Evolutionary conservation across 2,329 filamentous ascomycete species (phyloP).

Genomic region (Shiraia bambusicola): DNA sequence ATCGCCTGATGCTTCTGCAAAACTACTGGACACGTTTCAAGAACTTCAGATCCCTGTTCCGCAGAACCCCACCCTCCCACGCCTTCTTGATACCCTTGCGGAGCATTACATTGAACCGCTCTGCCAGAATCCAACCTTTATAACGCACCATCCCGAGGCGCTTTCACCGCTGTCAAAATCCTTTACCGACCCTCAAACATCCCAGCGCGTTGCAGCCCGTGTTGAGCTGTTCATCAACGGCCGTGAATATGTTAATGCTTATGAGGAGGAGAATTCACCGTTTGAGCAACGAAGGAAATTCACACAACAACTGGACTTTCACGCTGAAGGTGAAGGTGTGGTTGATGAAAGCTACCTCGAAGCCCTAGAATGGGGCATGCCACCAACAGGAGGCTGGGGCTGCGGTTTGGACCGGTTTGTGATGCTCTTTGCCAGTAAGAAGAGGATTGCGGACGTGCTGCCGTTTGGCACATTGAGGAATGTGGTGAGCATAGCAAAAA

Average conservation of each 20-base stretch:
- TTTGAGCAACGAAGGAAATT: slow-evolving; percentile 85
- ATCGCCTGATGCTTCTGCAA: slow-evolving; percentile 56
- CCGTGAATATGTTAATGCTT: slow-evolving; percentile 89
- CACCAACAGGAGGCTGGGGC: slow-evolving; percentile 97
- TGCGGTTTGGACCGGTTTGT: slow-evolving; percentile 87
- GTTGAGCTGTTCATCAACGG: slow-evolving; percentile 82
- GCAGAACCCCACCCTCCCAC: slow-evolving; percentile 59
- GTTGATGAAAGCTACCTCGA: slow-evolving; percentile 82
- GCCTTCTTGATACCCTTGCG: slow-evolving; percentile 80
- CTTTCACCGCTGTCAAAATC: slow-evolving; percentile 92
- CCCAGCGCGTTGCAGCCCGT: slow-evolving; percentile 75
- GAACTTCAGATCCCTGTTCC: slow-evolving; percentile 54
- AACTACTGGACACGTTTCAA: slow-evolving; percentile 59
- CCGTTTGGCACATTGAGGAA: slow-evolving; percentile 81
- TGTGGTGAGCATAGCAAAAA: slow-evolving; percentile 47
- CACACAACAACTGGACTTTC: slow-evolving; percentile 54
- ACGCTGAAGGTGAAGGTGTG: slow-evolving; percentile 40
- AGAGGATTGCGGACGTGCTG: slow-evolving; percentile 81
- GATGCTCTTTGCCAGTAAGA: slow-evolving; percentile 82
- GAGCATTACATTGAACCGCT: slow-evolving; percentile 74
- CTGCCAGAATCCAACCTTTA: slow-evolving; percentile 75
- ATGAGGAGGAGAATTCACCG: slow-evolving; percentile 96
- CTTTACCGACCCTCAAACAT: slow-evolving; percentile 65
- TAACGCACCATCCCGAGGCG: slow-evolving; percentile 84
- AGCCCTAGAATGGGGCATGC: slow-evolving; percentile 83